Evolutionary conservation across 2,329 filamentous ascomycete species (phyloP).

Genomic region (Xylariaceae sp.): DNA sequence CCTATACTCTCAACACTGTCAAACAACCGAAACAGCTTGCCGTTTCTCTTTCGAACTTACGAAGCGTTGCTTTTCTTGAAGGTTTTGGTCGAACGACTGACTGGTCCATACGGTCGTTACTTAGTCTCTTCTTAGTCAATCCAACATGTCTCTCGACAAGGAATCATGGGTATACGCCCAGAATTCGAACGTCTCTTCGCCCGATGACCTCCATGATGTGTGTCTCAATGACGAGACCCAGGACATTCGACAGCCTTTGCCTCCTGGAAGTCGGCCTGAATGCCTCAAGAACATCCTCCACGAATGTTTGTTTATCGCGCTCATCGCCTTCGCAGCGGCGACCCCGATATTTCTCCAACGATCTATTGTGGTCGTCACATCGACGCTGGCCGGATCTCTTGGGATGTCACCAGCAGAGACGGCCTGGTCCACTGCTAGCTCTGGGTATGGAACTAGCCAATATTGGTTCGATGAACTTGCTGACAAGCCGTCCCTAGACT

Average conservation of each 20-base stretch:
- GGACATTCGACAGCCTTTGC: constrained; percentile 15
- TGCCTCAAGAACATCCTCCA: constrained; percentile 25
- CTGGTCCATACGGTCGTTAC: constrained; percentile 12
- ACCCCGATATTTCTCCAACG: constrained; percentile 31
- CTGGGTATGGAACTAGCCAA: constrained; percentile 22
- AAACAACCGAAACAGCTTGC: constrained; percentile 11
- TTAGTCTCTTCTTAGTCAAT: constrained; percentile 10
- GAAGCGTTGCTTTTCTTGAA: constrained; percentile 15
- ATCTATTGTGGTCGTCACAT: constrained; percentile 29
- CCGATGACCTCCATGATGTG: constrained; percentile 30
- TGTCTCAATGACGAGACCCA: constrained; percentile 27
- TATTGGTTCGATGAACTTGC: not conserved
- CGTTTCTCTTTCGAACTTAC: constrained; percentile 19
- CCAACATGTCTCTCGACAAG: constrained; percentile 22
- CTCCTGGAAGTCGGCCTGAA: constrained; percentile 25
- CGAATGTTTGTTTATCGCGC: constrained; percentile 28
- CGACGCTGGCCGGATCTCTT: constrained; percentile 24
- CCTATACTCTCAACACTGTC: no score
- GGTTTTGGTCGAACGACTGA: constrained; percentile 9
- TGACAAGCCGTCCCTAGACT: constrained; percentile 15
- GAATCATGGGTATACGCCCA: constrained; percentile 20
- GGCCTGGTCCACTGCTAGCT: constrained; percentile 31
- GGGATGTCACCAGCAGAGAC: constrained; percentile 29
- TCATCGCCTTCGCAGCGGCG: constrained; percentile 30
- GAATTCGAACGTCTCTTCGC: constrained; percentile 11